Percentiles rank a stretch among this genome's conserved stretches.
Conservation (phyloP, 1,139 yeast species). For the Candida tetrigidarum region DNA sequence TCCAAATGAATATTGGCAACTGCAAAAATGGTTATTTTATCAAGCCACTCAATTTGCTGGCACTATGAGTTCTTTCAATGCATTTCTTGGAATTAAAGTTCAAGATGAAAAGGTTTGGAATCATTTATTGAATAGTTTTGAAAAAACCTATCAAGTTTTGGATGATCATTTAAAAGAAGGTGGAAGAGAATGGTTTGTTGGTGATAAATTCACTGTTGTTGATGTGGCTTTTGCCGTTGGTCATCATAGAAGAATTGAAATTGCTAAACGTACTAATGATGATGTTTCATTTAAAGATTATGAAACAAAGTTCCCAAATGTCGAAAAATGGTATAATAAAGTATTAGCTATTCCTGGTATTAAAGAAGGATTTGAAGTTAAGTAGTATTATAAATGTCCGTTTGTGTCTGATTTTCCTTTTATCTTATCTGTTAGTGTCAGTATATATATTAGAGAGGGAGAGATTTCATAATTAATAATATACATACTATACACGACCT, state of each 20-base stretch:
- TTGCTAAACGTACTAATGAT: slow-evolving; percentile 5
- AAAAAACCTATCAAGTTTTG: slow-evolving; percentile 4
- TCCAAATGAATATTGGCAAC: slow-evolving; percentile 14
- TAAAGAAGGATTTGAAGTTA: slow-evolving; percentile 6
- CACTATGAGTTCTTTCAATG: slow-evolving; percentile 4
- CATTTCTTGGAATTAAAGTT: not conserved
- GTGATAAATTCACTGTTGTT: slow-evolving; percentile 17
- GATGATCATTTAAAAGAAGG: slow-evolving; percentile 1
- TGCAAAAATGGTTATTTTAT: slow-evolving; percentile 15
- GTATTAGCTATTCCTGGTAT: slow-evolving; percentile 12
- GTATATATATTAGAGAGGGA: no score
- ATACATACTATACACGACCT: no score
- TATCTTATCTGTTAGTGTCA: no score
- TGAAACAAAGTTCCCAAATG: slow-evolving; percentile 12
- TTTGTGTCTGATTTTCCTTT: no score
- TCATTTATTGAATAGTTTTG: not conserved
- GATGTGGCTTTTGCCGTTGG: slow-evolving; percentile 15
- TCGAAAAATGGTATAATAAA: slow-evolving; percentile 12
- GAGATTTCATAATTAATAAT: no score
- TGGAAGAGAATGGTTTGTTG: slow-evolving; percentile 14
- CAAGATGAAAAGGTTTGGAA: not conserved
- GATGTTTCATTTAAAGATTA: slow-evolving; percentile 9
- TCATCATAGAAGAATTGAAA: slow-evolving; percentile 14
- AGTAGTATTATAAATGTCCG: no score
- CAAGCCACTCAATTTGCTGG: slow-evolving; percentile 15